These are phyloP conservation scores for Clonostachys rhizophaga DNA, from an alignment of 2,329 filamentous ascomycete genomes.

Conservation along the genomic window DNA sequence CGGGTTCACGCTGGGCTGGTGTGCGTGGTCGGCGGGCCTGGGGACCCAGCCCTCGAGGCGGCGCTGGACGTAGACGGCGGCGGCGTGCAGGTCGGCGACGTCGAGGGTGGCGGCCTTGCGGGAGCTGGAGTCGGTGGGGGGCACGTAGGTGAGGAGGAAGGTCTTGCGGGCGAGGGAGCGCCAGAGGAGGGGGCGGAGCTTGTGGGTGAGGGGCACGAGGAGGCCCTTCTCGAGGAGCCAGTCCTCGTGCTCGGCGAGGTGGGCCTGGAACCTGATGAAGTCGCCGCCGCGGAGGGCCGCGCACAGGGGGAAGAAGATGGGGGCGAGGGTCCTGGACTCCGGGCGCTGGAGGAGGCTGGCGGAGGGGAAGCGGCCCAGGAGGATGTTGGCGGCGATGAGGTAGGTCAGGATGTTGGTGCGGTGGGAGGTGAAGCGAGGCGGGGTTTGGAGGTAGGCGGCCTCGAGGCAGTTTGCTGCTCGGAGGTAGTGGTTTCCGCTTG, in stretches of 20 bases:
- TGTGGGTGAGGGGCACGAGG: conserved; percentile 69
- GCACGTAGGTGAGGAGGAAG: conserved; percentile 75
- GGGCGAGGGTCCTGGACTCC: conserved; percentile 60
- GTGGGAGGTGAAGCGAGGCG: conserved; percentile 60
- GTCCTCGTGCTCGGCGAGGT: conserved; percentile 57
- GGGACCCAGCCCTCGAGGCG: conserved; percentile 52
- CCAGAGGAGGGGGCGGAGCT: conserved; percentile 80
- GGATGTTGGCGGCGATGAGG: conserved; percentile 76
- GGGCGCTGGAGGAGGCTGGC: conserved; percentile 59
- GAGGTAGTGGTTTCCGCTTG: conserved; percentile 78
- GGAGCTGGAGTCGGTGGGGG: conserved; percentile 47
- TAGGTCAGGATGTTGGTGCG: conserved; percentile 77
- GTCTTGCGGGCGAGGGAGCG: conserved; percentile 72
- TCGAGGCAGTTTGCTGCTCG: conserved; percentile 73
- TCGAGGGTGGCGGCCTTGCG: conserved; percentile 71
- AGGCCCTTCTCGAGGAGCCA: conserved; percentile 78
- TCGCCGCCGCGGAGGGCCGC: conserved; percentile 69
- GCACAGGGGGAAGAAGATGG: conserved; percentile 71
- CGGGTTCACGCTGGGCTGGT: conserved; percentile 32
- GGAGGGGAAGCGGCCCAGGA: conserved; percentile 80
- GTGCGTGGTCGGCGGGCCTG: conserved; percentile 23
- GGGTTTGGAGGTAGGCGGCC: conserved; percentile 71
- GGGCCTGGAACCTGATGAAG: conserved; percentile 66
- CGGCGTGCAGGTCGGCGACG: conserved; percentile 60
- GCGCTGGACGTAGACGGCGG: conserved; percentile 62